These are phyloP conservation scores for Halophytophthora batemanensis DNA, from an alignment of 352 stramenopile species.

Conservation along the genomic window DNA sequence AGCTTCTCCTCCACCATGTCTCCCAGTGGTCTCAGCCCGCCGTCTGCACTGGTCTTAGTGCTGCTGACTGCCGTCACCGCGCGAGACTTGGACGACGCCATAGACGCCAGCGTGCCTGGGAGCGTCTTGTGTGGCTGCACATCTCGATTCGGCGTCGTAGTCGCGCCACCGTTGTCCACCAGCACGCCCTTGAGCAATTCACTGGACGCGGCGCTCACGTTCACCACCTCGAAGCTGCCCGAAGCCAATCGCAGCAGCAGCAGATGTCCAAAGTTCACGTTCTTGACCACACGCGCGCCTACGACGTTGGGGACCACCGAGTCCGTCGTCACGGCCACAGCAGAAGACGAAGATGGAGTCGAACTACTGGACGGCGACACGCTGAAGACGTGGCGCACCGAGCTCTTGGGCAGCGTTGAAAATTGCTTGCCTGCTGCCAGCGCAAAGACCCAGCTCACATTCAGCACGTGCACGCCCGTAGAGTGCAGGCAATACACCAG, in stretches of 20 bases:
- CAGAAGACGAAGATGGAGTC: not conserved
- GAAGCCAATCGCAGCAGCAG: constrained; percentile 69
- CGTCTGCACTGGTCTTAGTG: constrained; percentile 13
- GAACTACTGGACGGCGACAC: constrained; percentile 40
- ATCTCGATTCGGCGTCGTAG: constrained; percentile 4
- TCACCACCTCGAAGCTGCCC: constrained; percentile 75
- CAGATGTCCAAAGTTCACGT: constrained; percentile 72
- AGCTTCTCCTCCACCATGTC: constrained; percentile 68
- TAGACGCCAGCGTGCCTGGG: constrained; percentile 49
- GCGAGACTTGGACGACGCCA: constrained; percentile 36
- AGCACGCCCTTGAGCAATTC: constrained; percentile 66
- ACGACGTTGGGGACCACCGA: constrained; percentile 49
- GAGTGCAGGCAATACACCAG: constrained; percentile 77
- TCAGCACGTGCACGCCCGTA: constrained; percentile 74
- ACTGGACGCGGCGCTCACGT: constrained; percentile 69
- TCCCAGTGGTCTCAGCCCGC: constrained; percentile 40
- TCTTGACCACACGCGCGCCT: constrained; percentile 65
- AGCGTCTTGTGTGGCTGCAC: constrained; percentile 35
- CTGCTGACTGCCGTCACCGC: constrained; percentile 1
- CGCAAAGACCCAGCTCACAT: constrained; percentile 67
- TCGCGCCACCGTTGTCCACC: constrained; percentile 19
- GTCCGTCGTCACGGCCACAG: not conserved
- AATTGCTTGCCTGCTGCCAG: constrained; percentile 62
- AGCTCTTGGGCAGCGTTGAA: constrained; percentile 53
- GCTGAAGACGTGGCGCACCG: constrained; percentile 75